These are phyloP conservation scores for Neofusicoccum sp. DNA, from an alignment of 2,329 filamentous ascomycete genomes.

Conservation along the genomic window DNA sequence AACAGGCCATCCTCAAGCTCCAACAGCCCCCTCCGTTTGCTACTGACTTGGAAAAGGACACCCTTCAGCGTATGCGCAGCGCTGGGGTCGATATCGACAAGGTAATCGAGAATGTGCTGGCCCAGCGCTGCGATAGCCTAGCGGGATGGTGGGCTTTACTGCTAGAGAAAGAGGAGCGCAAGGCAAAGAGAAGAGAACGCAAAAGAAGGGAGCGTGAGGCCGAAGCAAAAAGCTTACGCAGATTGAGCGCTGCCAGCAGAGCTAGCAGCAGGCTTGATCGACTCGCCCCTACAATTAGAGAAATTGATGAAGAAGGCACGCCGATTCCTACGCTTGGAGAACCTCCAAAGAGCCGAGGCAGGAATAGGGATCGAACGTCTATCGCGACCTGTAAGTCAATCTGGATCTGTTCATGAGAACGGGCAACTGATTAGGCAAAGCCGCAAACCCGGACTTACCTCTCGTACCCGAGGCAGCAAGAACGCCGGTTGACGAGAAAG, in stretches of 20 bases:
- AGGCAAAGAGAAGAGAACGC: slow-evolving; percentile 73
- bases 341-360: slow-evolving; percentile 68
- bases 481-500: slow-evolving; percentile 39
- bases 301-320: slow-evolving; percentile 73
- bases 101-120: slow-evolving; percentile 89
- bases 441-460: slow-evolving; percentile 64
- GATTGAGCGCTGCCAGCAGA: slow-evolving; percentile 85
- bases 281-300: slow-evolving; percentile 71
- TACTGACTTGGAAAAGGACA: slow-evolving; percentile 84
- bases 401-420: slow-evolving; percentile 25
- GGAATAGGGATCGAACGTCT: slow-evolving; percentile 67
- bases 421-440: not conserved
- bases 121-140: slow-evolving; percentile 83
- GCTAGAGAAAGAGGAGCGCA: slow-evolving; percentile 90
- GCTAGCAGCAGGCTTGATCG: slow-evolving; percentile 84
- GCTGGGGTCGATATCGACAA: slow-evolving; percentile 92
- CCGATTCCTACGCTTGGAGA: slow-evolving; percentile 50
- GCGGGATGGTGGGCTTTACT: slow-evolving; percentile 96
- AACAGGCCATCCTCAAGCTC: slow-evolving; percentile 83
- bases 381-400: slow-evolving; percentile 30
- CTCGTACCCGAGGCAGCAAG: slow-evolving; percentile 64
- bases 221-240: slow-evolving; percentile 74
- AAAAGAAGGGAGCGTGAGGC: slow-evolving; percentile 83
- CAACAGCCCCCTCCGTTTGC: slow-evolving; percentile 80
- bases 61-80: slow-evolving; percentile 85